Evolutionary conservation across 78 protist genomes (phyloP).

Genomic region (Reticulomyxa filosa): DNA sequence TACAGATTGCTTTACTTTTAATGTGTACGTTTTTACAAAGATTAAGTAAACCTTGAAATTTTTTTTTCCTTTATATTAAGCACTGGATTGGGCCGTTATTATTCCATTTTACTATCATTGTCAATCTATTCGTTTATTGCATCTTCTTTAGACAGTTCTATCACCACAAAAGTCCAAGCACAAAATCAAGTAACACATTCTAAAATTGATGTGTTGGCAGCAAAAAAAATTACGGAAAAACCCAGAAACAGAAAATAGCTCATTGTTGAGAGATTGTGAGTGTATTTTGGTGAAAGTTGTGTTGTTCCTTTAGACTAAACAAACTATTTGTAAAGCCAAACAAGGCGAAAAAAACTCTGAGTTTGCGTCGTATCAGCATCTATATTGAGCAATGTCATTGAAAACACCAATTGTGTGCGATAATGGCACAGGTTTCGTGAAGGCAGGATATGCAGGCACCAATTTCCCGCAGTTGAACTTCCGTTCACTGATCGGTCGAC

Average conservation of each 20-base stretch:
- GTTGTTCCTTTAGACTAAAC: background rate
- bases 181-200: too few species aligned
- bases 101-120: too few species aligned
- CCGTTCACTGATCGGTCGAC: conserved; percentile 94
- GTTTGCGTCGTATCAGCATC: background rate
- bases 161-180: too few species aligned
- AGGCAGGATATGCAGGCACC: conserved; percentile 90
- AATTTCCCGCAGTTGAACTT: conserved; percentile 84
- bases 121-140: too few species aligned
- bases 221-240: background rate
- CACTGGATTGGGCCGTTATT: too few species aligned
- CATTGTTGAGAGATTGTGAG: background rate
- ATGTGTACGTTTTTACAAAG: too few species aligned
- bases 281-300: background rate
- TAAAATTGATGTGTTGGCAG: too few species aligned
- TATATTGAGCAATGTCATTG: background rate
- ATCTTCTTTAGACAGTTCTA: too few species aligned
- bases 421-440: conserved; percentile 92
- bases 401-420: conserved; percentile 66
- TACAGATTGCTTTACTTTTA: too few species aligned
- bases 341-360: background rate
- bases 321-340: background rate
- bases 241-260: background rate
- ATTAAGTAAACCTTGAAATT: too few species aligned
- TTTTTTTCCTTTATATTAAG: too few species aligned